Evolutionary conservation across 495 filamentous ascomycete species (phyloP).

Genomic region (Penicillium desertorum): DNA sequence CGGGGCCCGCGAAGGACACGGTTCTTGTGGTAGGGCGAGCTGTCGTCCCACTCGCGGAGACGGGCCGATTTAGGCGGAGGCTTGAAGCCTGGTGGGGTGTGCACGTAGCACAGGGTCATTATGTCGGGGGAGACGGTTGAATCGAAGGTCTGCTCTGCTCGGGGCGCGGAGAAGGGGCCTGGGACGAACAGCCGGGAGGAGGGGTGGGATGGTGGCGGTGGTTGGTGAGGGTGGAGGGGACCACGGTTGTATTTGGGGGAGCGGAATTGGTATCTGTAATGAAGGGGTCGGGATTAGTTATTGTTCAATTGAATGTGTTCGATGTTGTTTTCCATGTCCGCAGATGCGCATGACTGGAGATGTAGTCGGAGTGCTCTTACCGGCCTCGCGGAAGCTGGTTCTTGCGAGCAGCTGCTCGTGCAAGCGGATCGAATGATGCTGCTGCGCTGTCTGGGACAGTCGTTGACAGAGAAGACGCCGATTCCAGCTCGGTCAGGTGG

Average conservation of each 20-base stretch:
- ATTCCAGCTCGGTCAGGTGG: conserved; percentile 40
- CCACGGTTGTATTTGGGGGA: conserved; percentile 92
- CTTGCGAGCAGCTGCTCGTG: conserved; percentile 49
- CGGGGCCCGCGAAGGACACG: conserved; percentile 78
- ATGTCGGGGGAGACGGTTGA: conserved; percentile 86
- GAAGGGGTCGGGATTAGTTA: conserved; percentile 18
- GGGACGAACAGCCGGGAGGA: conserved; percentile 86
- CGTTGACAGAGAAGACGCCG: conserved; percentile 35
- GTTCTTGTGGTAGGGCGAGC: conserved; percentile 91
- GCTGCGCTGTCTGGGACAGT: conserved; percentile 27
- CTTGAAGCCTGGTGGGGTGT: conserved; percentile 71
- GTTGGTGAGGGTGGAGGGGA: conserved; percentile 88
- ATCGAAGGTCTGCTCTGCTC: conserved; percentile 86
- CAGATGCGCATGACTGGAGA: conserved; percentile 10
- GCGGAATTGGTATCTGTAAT: conserved; percentile 80
- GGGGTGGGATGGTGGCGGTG: conserved; percentile 78
- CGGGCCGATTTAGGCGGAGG: conserved; percentile 63
- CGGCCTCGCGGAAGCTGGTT: conserved; percentile 65
- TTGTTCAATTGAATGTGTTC: conserved; percentile 7
- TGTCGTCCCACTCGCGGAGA: conserved; percentile 82
- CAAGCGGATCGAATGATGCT: conserved; percentile 58
- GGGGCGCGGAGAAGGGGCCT: conserved; percentile 86
- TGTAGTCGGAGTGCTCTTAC: conserved; percentile 37
- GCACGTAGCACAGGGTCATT: conserved; percentile 82
- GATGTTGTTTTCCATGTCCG: background rate